Evolutionary conservation across 2,329 filamentous ascomycete genomes (phyloP).

Genomic region (Periconia macrospinosa): DNA sequence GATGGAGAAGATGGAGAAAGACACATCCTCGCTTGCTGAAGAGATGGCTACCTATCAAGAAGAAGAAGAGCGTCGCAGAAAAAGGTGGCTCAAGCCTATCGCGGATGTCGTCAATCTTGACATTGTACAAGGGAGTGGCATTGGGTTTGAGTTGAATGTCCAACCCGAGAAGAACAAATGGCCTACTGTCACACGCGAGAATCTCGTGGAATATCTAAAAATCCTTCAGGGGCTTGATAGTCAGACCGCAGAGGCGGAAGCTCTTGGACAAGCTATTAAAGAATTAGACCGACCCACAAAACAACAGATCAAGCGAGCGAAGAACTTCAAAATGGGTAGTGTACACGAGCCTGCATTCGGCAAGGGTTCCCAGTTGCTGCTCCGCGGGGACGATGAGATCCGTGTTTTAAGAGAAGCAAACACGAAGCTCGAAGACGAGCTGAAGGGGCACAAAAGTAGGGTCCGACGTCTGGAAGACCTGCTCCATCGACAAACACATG

Average conservation of each 20-base stretch:
- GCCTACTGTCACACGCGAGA: constrained; percentile 75
- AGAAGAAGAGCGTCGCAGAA: constrained; percentile 84
- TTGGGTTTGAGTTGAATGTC: constrained; percentile 83
- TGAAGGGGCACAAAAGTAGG: constrained; percentile 91
- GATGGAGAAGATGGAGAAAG: constrained; percentile 83
- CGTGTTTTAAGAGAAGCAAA: constrained; percentile 52
- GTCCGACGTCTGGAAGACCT: constrained; percentile 90
- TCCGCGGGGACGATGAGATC: constrained; percentile 85
- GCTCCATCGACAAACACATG: constrained; percentile 75
- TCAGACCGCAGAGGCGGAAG: constrained; percentile 67
- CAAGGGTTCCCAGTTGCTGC: constrained; percentile 75
- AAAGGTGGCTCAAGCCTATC: constrained; percentile 86
- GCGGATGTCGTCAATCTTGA: constrained; percentile 73
- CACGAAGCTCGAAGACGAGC: constrained; percentile 60
- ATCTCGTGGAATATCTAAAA: constrained; percentile 74
- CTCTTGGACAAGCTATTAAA: constrained; percentile 74
- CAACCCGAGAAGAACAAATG: constrained; percentile 78
- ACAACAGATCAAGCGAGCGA: constrained; percentile 82
- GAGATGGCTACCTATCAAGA: constrained; percentile 92
- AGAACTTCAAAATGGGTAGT: constrained; percentile 95
- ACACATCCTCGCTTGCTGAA: constrained; percentile 85
- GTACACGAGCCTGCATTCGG: constrained; percentile 87
- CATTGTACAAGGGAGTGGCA: constrained; percentile 66
- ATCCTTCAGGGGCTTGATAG: constrained; percentile 66
- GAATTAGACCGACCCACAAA: constrained; percentile 82